These are phyloP conservation scores for Sporothrix brunneoviolacea DNA, from an alignment of 2,329 filamentous ascomycete genomes.

Conservation along the genomic window DNA sequence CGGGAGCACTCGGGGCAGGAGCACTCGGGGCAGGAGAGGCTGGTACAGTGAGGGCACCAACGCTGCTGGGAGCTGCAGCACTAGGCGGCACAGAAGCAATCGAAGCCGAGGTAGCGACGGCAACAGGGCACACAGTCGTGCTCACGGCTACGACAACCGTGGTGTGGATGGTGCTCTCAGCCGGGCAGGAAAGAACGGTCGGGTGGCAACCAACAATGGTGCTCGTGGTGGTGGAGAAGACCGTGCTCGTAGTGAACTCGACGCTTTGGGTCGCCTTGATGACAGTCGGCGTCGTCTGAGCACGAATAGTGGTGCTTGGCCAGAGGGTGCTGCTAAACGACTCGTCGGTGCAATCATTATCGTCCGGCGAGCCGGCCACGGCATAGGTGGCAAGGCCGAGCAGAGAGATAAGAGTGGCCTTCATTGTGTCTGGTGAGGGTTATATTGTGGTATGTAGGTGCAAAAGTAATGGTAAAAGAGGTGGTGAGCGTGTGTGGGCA, in stretches of 20 bases:
- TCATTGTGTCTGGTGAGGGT: conserved; percentile 12
- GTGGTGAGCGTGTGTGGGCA: not conserved
- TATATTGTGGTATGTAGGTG: not conserved
- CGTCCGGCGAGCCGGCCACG: not conserved
- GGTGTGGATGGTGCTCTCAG: conserved; percentile 26
- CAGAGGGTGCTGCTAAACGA: not conserved
- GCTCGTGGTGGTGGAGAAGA: conserved; percentile 32
- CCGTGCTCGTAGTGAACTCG: conserved; percentile 35
- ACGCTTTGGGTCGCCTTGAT: not conserved
- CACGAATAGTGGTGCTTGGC: not conserved
- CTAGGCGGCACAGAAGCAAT: no score
- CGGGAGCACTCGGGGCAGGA: not conserved
- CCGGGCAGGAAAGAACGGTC: conserved; percentile 33
- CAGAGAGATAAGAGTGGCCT: conserved; percentile 11
- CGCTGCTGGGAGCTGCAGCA: not conserved
- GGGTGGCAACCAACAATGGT: conserved; percentile 35
- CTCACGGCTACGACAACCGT: conserved; percentile 34
- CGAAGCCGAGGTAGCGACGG: conserved; percentile 12
- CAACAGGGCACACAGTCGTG: conserved; percentile 38
- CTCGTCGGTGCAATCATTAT: conserved; percentile 14
- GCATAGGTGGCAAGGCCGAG: conserved; percentile 12
- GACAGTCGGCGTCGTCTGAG: not conserved
- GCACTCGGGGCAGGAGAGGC: conserved; percentile 9
- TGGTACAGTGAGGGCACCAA: no score
- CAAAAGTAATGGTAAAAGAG: not conserved